Evolutionary conservation across 192 early-diverging fungal species (phyloP), one percentile per base, ranked within the genome.

Genomic region (Linnemannia exigua): DNA sequence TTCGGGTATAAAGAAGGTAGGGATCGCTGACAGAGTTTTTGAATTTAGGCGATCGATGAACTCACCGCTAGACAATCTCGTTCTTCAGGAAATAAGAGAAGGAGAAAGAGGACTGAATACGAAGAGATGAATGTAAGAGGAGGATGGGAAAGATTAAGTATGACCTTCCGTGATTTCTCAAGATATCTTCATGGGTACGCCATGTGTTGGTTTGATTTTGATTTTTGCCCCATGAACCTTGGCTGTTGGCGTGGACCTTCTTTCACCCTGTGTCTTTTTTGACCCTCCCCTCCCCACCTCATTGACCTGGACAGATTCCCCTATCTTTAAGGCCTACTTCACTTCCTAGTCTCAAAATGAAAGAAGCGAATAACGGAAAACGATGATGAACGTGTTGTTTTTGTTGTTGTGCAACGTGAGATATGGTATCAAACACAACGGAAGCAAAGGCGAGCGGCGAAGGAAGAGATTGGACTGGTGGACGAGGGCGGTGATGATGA

Each of bases 351-450:
- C 28, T 15, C 58, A 63, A 63, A 31, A 63, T 15, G 58, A 63
- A 25, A 25, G 58, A 44, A 44, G 9, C 3, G 41, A 44, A 44
- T 6, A 44, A 44, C 9, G 9, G 41, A n/a, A n/a, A n/a, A n/a
- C n/a, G 41, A 44, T 44, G 41, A 44, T 3, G 41, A 3, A 6
- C 9, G 41, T 44, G 41, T 44, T 44, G 41, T 31, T 12, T 9
- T 63, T n/a, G 58, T 63, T 63, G 58, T 63, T 63, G 58, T 63
- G 28, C 58, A 63, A 63, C 58, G 12, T 63, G 58, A 63, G 58
- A 63, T 63, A 63, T 63, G 11, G 28, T 63, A 63, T 63, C 58
- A 33, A 63, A 63, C 7, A n/a, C 25, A 15, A 63, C 14, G 58
- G 52, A 8, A 54, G 15, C 4, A 31, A 63, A 63, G n/a, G 12